Evolutionary conservation across 768 basidiomycete genomes (phyloP), one percentile per base, ranked within the genome.

Genomic region (Phallus indusiatus): DNA sequence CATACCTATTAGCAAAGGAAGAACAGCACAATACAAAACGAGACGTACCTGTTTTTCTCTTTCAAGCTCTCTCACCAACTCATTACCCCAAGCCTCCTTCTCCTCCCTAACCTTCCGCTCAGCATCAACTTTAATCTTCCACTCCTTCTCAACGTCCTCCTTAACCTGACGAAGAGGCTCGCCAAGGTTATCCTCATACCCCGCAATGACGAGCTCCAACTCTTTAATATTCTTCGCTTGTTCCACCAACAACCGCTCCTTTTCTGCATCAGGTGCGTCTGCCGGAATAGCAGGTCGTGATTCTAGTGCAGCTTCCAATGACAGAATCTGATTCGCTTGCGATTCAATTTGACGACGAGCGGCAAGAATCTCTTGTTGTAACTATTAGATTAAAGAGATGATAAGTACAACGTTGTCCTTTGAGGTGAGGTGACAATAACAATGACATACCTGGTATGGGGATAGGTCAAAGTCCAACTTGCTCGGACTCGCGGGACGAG

Each of bases 391-490:
- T 10, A 3, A 22, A 54, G 28, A 28, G 28, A 28, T 28, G 28
- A 56, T 17, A 52, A 33, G 51, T 37, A 9, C 20, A 20, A 33
- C 22, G 1, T 21, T 3, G 37, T 33, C 16, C 5, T 48, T 12
- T 33, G 49, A 18, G 42, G 12, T 47, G 8, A 18, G 48, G 17
- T n/a, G 24, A 56, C 11, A 4, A 48, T 9, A 46, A 56, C 48
- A 7, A 46, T 28, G 33, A 67, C 74, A 59, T 50, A 88, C 86
- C 74, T 92, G 86, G 62, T 91, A 91, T 1, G 90, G 88, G 0
- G 88, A 82, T 82, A 89, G 83, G 67, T 93, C 89, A 65, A 92
- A 94, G 69, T 94, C 90, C 34, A 96, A 75, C 74, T 94, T 95
- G 56, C 80, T 80, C 0, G 94, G 94, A 70, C 91, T 94, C 6